Conservation (phyloP, 805 yeast genomes). For the Pichia heedii region DNA sequence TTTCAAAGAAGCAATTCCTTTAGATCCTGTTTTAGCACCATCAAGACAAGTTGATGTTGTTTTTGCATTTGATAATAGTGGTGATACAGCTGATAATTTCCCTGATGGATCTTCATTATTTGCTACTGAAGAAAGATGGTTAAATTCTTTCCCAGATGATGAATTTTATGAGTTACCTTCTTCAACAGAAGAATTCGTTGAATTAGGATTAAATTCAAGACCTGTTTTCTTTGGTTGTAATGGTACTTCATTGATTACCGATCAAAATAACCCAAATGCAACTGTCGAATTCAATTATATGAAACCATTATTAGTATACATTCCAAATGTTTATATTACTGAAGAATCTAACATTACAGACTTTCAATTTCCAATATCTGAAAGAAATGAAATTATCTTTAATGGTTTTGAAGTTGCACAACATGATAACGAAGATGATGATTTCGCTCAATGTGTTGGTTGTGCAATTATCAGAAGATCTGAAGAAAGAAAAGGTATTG, state of each 20-base stretch:
- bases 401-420: conserved; percentile 69
- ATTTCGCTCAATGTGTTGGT: conserved; percentile 67
- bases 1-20: conserved; percentile 48
- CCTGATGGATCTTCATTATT: conserved; percentile 56
- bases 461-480: conserved; percentile 76
- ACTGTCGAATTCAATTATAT: conserved; percentile 23
- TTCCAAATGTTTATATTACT: conserved; percentile 59
- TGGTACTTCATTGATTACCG: conserved; percentile 40
- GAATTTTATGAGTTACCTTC: conserved; percentile 65
- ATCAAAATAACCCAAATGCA: conserved; percentile 16
- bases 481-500: conserved; percentile 51
- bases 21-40: conserved; percentile 52
- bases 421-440: conserved; percentile 41
- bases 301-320: conserved; percentile 67
- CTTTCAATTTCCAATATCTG: conserved; percentile 46
- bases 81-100: conserved; percentile 50
- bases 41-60: conserved; percentile 52
- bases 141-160: conserved; percentile 38
- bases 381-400: conserved; percentile 47
- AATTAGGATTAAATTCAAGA: conserved; percentile 45
- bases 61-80: conserved; percentile 55
- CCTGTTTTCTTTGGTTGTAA: conserved; percentile 83
- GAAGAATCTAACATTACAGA: conserved; percentile 57
- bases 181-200: conserved; percentile 46
- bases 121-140: conserved; percentile 42